Evolutionary conservation across 345 rosid species (phyloP).

Genomic region (Crucihimalaya himalaica): DNA sequence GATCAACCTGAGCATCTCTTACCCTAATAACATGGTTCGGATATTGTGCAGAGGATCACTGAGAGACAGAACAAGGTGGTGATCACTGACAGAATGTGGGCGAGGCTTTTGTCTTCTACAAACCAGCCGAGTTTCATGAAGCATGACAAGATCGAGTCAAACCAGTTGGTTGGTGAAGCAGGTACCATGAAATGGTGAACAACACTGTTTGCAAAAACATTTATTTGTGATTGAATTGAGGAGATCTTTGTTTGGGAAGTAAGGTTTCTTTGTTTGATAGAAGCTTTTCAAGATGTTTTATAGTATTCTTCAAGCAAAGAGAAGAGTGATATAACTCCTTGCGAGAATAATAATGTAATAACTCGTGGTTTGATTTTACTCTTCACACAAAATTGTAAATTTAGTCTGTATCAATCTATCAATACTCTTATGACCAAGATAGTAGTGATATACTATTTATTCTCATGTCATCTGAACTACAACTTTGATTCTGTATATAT

Average conservation of each 20-base stretch:
- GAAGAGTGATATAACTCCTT: conserved; percentile 15
- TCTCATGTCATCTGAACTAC: neutral
- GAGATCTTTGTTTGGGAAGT: conserved; percentile 32
- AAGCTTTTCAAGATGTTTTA: conserved; percentile 24
- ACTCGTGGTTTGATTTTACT: conserved; percentile 13
- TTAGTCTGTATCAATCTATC: neutral
- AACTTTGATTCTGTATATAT: neutral
- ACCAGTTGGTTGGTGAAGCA: conserved; percentile 39
- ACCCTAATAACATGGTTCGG: conserved; percentile 15
- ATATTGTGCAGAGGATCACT: conserved; percentile 59
- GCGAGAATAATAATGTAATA: conserved; percentile 32
- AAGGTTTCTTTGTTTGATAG: conserved; percentile 23
- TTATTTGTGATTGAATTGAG: conserved; percentile 10
- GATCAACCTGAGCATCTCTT: neutral
- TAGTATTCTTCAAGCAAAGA: conserved; percentile 28
- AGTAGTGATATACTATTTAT: neutral
- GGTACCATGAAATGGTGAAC: conserved; percentile 35
- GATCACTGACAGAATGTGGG: conserved; percentile 95
- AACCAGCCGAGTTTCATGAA: conserved; percentile 78
- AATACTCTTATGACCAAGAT: neutral
- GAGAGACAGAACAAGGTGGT: conserved; percentile 82
- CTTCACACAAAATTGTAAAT: conserved; percentile 19
- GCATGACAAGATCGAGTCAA: conserved; percentile 41
- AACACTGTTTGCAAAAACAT: neutral
- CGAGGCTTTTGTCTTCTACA: conserved; percentile 84